Conservation (phyloP, 495 filamentous ascomycete genomes). For the Hyaloscypha hepaticicola region DNA sequence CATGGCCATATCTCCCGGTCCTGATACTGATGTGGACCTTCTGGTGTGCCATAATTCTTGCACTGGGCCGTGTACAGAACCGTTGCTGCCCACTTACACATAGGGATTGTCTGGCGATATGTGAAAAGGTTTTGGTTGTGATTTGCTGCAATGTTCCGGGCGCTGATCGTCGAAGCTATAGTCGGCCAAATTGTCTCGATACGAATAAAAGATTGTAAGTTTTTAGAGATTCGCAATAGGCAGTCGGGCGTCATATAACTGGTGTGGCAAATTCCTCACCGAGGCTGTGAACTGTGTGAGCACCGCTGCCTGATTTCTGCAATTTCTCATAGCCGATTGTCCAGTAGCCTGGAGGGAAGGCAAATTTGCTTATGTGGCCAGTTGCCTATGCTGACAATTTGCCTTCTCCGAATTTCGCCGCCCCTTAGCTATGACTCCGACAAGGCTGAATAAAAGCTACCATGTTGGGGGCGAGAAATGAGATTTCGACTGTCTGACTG, state of each 20-base stretch:
- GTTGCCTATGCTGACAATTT: not conserved
- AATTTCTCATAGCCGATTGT: not conserved
- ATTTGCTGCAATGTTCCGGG: not conserved
- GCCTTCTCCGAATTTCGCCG: not conserved
- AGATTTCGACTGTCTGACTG: not conserved
- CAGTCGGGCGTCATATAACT: constrained; percentile 4
- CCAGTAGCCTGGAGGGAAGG: not conserved
- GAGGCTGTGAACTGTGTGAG: not conserved
- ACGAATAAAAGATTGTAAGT: not conserved
- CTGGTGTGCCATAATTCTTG: not conserved
- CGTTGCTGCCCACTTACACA: constrained; percentile 5
- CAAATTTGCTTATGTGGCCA: not conserved
- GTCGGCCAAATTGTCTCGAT: not conserved
- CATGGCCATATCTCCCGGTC: constrained; percentile 1
- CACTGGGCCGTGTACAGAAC: not conserved
- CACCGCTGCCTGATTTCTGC: not conserved
- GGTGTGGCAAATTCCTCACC: not conserved
- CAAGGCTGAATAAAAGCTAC: not conserved
- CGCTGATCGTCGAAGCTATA: not conserved
- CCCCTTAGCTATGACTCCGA: not conserved
- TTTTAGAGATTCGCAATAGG: not conserved
- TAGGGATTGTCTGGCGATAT: not conserved
- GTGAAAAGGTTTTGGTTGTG: not conserved
- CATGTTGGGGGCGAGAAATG: not conserved
- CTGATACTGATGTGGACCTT: not conserved